Evolutionary conservation across 345 rosid species (phyloP).

Genomic region (Kandelia obovata): DNA sequence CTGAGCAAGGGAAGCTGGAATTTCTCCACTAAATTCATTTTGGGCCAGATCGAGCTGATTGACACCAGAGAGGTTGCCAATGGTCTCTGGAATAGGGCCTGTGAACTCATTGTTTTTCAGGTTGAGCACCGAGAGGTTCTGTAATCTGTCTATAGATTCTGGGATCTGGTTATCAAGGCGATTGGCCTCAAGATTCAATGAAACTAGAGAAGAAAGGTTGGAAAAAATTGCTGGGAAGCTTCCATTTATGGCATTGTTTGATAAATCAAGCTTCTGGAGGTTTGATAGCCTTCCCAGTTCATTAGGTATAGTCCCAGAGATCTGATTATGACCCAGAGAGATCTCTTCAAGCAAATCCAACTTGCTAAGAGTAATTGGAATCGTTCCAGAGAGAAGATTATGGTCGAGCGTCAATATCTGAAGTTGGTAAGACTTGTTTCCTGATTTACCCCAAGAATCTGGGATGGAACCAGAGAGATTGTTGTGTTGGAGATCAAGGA

Average conservation of each 20-base stretch:
- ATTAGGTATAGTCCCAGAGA: constrained; percentile 49
- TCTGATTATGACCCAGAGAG: constrained; percentile 58
- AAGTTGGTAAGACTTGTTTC: constrained; percentile 24
- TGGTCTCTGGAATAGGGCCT: constrained; percentile 55
- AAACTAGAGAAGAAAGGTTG: constrained; percentile 50
- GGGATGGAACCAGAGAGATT: constrained; percentile 50
- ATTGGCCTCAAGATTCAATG: constrained; percentile 54
- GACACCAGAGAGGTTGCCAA: constrained; percentile 58
- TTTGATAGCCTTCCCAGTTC: constrained; percentile 46
- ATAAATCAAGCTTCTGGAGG: constrained; percentile 62
- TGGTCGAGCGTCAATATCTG: constrained; percentile 35
- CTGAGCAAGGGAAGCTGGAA: constrained; percentile 54
- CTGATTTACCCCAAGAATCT: constrained; percentile 43
- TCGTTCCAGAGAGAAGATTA: constrained; percentile 48
- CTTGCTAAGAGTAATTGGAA: constrained; percentile 52
- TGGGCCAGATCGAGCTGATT: constrained; percentile 56
- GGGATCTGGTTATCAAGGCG: constrained; percentile 48
- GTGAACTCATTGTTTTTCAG: constrained; percentile 53
- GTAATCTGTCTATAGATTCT: constrained; percentile 41
- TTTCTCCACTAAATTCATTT: constrained; percentile 64
- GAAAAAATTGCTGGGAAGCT: constrained; percentile 58
- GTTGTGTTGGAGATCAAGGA: constrained; percentile 58
- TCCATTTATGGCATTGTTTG: constrained; percentile 68
- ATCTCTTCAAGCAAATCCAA: constrained; percentile 48
- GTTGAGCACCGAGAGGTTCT: constrained; percentile 57